These are phyloP conservation scores for Coniosporium tulheliwenetii DNA, from an alignment of 2,329 filamentous ascomycete species.

Conservation along the genomic window DNA sequence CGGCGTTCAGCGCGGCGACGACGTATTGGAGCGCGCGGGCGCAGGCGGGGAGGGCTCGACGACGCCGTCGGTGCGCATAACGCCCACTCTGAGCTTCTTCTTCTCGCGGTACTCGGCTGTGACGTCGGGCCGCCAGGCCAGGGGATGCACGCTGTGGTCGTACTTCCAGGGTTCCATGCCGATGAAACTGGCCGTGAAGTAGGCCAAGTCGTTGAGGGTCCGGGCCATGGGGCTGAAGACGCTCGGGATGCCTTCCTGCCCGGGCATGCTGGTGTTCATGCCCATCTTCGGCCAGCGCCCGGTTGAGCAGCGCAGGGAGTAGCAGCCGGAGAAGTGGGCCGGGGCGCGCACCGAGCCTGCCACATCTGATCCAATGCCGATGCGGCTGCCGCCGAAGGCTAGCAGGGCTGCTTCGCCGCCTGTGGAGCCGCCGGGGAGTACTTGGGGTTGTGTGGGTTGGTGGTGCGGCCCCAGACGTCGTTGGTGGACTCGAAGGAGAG, in stretches of 20 bases:
- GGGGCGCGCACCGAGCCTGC: constrained; percentile 77
- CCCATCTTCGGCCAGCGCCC: constrained; percentile 82
- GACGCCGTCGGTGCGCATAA: constrained; percentile 67
- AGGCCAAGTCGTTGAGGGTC: constrained; percentile 65
- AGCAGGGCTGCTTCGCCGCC: constrained; percentile 72
- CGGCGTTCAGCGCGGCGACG: constrained; percentile 48
- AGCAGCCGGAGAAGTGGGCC: constrained; percentile 81
- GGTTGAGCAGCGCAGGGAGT: constrained; percentile 72
- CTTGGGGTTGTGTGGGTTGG: constrained; percentile 67
- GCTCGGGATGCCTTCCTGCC: constrained; percentile 76
- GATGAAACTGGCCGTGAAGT: constrained; percentile 68
- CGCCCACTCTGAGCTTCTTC: constrained; percentile 53
- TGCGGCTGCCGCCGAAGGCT: constrained; percentile 65
- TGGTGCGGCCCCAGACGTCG: constrained; percentile 66
- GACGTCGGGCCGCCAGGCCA: constrained; percentile 57
- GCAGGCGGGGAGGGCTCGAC: constrained; percentile 81
- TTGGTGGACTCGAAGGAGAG: constrained; percentile 73
- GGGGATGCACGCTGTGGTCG: constrained; percentile 69
- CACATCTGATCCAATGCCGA: constrained; percentile 83
- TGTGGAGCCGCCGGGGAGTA: constrained; percentile 81
- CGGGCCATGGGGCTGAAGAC: constrained; percentile 89
- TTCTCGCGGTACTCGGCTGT: constrained; percentile 44
- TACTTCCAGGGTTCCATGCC: constrained; percentile 79
- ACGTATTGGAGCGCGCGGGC: constrained; percentile 57
- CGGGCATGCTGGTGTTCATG: constrained; percentile 75